Evolutionary conservation across 371 early-diverging fungal genomes (phyloP).

Genomic region (Mortierella sp.): DNA sequence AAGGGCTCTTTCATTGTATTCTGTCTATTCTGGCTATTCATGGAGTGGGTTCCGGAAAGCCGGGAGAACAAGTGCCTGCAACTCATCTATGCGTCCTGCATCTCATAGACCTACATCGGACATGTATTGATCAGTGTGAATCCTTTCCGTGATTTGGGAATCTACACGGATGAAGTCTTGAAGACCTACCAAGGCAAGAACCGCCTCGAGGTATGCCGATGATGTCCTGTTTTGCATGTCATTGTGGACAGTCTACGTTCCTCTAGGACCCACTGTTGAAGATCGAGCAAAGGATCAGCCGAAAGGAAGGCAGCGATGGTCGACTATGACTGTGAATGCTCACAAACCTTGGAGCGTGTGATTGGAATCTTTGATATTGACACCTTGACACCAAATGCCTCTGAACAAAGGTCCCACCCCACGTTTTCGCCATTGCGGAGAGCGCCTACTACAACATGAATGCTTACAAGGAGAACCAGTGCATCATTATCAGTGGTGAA

Average conservation of each 20-base stretch:
- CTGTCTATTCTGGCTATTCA: conserved; percentile 1
- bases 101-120: conserved; percentile 83
- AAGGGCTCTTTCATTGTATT: not conserved
- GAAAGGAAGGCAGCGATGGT: not conserved
- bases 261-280: not conserved
- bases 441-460: conserved; percentile 92
- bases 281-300: not conserved
- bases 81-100: not conserved
- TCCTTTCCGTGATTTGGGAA: conserved; percentile 86
- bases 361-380: conserved; percentile 1
- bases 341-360: not conserved
- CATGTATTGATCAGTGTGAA: conserved; percentile 91
- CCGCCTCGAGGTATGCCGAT: conserved; percentile 74
- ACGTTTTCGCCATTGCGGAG: conserved; percentile 91
- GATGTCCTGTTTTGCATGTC: conserved; percentile 1
- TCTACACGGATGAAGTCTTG: conserved; percentile 81
- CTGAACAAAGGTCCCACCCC: conserved; percentile 76
- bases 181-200: conserved; percentile 85
- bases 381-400: conserved; percentile 3
- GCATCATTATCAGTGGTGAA: conserved; percentile 96
- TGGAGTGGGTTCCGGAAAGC: not conserved
- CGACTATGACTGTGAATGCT: too few species aligned
- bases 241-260: not conserved
- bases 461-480: conserved; percentile 97
- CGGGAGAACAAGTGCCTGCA: not conserved